Conservation (phyloP, 2,329 filamentous ascomycete genomes). For the Aspergillus sp. region DNA sequence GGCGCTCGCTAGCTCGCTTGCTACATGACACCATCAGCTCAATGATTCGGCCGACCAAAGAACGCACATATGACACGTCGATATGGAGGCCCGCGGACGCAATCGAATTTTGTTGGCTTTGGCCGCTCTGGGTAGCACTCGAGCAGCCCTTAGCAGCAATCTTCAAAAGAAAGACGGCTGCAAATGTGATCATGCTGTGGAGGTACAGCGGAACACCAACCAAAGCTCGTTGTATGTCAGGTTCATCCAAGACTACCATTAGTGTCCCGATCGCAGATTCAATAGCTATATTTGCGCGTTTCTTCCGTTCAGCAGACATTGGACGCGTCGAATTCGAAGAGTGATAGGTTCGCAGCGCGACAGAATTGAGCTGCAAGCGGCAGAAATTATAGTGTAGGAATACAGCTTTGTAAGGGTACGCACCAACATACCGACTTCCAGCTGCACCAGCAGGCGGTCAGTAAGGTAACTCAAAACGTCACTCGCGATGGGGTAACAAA, state of each 20-base stretch:
- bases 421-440: conserved; percentile 48
- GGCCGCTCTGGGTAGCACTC: conserved; percentile 31
- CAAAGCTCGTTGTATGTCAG: conserved; percentile 43
- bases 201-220: conserved; percentile 48
- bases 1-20: conserved; percentile 40
- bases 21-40: conserved; percentile 42
- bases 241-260: conserved; percentile 43
- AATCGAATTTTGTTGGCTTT: conserved; percentile 39
- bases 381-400: conserved; percentile 54
- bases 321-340: conserved; percentile 35
- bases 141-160: conserved; percentile 44
- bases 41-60: conserved; percentile 34
- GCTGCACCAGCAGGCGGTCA: conserved; percentile 27
- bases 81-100: conserved; percentile 37
- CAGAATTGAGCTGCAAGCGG: conserved; percentile 51
- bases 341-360: conserved; percentile 50
- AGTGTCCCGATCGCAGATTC: conserved; percentile 45
- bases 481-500: not conserved
- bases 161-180: conserved; percentile 47
- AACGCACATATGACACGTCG: conserved; percentile 37
- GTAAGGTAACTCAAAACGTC: not conserved
- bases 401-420: conserved; percentile 53
- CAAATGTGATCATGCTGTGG: conserved; percentile 50
- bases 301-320: conserved; percentile 47
- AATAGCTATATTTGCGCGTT: conserved; percentile 46